phyloP scores from a whole-genome alignment of 805 yeast genomes.

The Grigorovia jiainica region DNA sequence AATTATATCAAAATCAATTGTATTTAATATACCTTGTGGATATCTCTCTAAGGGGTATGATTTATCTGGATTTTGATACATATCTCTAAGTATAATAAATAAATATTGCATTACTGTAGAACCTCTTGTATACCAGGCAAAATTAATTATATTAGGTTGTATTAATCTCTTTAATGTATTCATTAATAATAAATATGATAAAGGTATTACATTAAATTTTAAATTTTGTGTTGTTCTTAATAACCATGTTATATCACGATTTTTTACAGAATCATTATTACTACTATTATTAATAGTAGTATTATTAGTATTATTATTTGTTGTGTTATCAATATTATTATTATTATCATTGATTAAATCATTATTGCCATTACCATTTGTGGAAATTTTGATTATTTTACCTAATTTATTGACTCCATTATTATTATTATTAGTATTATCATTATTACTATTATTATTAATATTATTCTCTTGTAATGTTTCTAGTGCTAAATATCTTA shows the following conservation, averaged over 20 bases:
- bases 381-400: slow-evolving; percentile 5
- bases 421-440: slow-evolving; percentile 7
- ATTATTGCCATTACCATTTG: neutral
- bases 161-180: slow-evolving; percentile 20
- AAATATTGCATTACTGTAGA: slow-evolving; percentile 27
- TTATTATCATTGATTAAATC: neutral
- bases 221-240: slow-evolving; percentile 9
- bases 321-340: neutral
- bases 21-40: neutral
- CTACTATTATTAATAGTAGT: slow-evolving; percentile 1
- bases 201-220: slow-evolving; percentile 14
- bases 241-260: slow-evolving; percentile 11
- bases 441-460: slow-evolving; percentile 3
- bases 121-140: slow-evolving; percentile 23
- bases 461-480: slow-evolving; percentile 3
- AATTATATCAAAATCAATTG: slow-evolving; percentile 11
- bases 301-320: neutral
- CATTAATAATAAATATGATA: slow-evolving; percentile 16
- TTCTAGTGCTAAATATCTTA: slow-evolving; percentile 16
- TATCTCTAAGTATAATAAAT: slow-evolving; percentile 19
- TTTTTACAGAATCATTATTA: neutral
- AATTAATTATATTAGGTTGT: slow-evolving; percentile 11
- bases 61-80: slow-evolving; percentile 14
- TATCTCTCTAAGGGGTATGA: slow-evolving; percentile 5
- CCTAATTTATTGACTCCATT: slow-evolving; percentile 8